Evolutionary conservation across 495 filamentous ascomycete genomes (phyloP), one percentile per base, ranked within the genome.

Genomic region (Gamarada debralockiae): DNA sequence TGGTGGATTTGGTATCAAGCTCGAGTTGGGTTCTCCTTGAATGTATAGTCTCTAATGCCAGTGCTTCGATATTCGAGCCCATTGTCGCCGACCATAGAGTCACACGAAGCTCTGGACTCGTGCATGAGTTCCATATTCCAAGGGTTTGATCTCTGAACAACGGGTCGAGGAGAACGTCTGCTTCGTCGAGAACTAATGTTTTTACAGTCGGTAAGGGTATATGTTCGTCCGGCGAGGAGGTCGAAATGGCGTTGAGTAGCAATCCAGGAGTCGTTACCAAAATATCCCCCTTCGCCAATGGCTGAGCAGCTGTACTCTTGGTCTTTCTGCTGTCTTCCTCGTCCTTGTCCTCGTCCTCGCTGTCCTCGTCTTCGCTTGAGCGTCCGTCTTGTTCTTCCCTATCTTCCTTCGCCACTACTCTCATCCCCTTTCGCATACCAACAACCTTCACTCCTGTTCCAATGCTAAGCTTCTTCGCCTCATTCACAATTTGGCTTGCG

Each of bases 31-130:
- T 44, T 29, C 60, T 61, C 12, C 83, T 73, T 38, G 73, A 69
- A 43, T 79, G 70, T 41, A 86, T 79, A 6, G 83, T 85, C 22
- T 77, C 77, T 21, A 75, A 72, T 41, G 87, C 77, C 12, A 97
- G 73, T 27, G 85, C 74, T 67, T 98, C 95, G 42, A 97, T 84
- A 58, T 84, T 90, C 15, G 93, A 96, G 15, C 86, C 89, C 85
- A 98, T 97, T 2, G 93, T 98, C 8, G 95, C 93, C 17, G 92
- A 97, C 89, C 92, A 99, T 45, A 95, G 80, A 42, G 83, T 86
- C 2, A 89, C 79, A 5, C 84, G 76, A 9, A 97, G 74, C 17
- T 74, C 66, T 2, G 81, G 72, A 55, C 84, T 78, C 7, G 75
- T 78, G 67, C 88, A 91, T 15, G 85, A 75, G 18, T 79, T 74